Conservation (phyloP, 495 filamentous ascomycete genomes). For the Zalerion maritima region DNA sequence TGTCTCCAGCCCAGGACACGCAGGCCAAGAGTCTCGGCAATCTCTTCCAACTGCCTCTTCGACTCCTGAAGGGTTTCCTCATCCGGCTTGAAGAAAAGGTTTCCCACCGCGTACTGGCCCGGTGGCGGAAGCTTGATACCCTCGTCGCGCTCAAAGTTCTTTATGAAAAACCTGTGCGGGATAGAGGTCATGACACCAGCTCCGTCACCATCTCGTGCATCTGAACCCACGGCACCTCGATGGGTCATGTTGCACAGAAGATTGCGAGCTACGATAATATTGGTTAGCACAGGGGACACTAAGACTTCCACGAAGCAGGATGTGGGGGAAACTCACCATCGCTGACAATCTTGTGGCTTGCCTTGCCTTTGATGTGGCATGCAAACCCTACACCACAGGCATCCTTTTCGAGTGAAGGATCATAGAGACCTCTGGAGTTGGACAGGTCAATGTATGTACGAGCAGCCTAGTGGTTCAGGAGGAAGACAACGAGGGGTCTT, state of each 20-base stretch:
- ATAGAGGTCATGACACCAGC: slow-evolving; percentile 99
- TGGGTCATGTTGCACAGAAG: slow-evolving; percentile 99
- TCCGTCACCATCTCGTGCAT: slow-evolving; percentile 94
- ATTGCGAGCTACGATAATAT: slow-evolving; percentile 53
- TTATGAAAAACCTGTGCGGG: slow-evolving; percentile 96
- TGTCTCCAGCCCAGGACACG: slow-evolving; percentile 94
- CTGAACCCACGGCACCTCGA: slow-evolving; percentile 92
- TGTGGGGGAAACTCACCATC: slow-evolving; percentile 57
- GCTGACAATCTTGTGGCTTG: slow-evolving; percentile 97
- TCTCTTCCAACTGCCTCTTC: slow-evolving; percentile 76
- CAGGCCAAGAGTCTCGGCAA: slow-evolving; percentile 74
- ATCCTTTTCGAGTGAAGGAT: slow-evolving; percentile 95
- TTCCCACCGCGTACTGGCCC: slow-evolving; percentile 94
- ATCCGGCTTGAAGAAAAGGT: slow-evolving; percentile 97
- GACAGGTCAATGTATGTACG: slow-evolving; percentile 4
- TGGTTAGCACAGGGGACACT: slow-evolving; percentile 1
- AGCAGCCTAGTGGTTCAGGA: background rate
- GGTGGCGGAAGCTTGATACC: slow-evolving; percentile 71
- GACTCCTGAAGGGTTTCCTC: slow-evolving; percentile 76
- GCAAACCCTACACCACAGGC: slow-evolving; percentile 98
- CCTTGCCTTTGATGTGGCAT: slow-evolving; percentile 93
- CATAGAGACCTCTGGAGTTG: slow-evolving; percentile 64
- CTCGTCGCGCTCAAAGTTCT: slow-evolving; percentile 88
- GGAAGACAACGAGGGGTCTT: background rate
- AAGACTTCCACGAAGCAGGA: slow-evolving; percentile 6